A percentile compares a stretch with the other conserved stretches of the same genome.
These are phyloP conservation scores for Clitopilus hobsonii DNA, from an alignment of 768 basidiomycete species.

Conservation along the genomic window DNA sequence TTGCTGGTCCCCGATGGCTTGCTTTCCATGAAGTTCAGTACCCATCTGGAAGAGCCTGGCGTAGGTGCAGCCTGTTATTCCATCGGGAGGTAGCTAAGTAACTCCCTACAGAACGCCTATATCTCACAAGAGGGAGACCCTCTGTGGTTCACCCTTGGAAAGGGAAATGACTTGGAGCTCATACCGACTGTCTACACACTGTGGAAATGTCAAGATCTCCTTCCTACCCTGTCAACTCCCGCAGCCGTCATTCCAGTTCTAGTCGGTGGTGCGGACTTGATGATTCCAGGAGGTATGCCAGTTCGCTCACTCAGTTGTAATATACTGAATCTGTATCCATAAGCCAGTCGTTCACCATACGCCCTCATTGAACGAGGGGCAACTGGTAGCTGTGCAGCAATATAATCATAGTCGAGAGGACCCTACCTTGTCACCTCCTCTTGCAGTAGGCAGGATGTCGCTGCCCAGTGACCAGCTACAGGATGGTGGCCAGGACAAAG, in stretches of 20 bases:
- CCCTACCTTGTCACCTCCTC: slow-evolving; percentile 44
- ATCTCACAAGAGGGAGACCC: slow-evolving; percentile 64
- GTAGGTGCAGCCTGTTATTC: slow-evolving; percentile 30
- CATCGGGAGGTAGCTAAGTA: not conserved
- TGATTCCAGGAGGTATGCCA: slow-evolving; percentile 73
- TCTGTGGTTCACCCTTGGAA: slow-evolving; percentile 75
- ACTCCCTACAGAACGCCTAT: slow-evolving; percentile 51
- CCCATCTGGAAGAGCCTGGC: slow-evolving; percentile 60
- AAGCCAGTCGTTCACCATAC: slow-evolving; percentile 59
- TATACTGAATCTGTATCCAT: slow-evolving; percentile 12
- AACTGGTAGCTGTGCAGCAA: slow-evolving; percentile 63
- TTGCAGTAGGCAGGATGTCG: slow-evolving; percentile 76
- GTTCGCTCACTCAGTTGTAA: not conserved
- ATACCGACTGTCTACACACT: slow-evolving; percentile 82
- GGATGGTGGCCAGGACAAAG: slow-evolving; percentile 46
- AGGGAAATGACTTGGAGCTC: slow-evolving; percentile 58
- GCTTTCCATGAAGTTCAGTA: slow-evolving; percentile 60
- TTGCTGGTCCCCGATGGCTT: slow-evolving; percentile 72
- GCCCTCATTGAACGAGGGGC: slow-evolving; percentile 33
- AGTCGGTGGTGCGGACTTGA: slow-evolving; percentile 78
- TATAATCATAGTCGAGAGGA: slow-evolving; percentile 29
- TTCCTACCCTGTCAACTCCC: slow-evolving; percentile 72
- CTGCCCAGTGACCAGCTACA: slow-evolving; percentile 44
- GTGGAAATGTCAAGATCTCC: slow-evolving; percentile 66
- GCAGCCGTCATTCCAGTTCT: slow-evolving; percentile 66